Base-by-base conservation (phyloP, 1,139 yeast species). In the Nadsonia starkeyi-henricii region DNA sequence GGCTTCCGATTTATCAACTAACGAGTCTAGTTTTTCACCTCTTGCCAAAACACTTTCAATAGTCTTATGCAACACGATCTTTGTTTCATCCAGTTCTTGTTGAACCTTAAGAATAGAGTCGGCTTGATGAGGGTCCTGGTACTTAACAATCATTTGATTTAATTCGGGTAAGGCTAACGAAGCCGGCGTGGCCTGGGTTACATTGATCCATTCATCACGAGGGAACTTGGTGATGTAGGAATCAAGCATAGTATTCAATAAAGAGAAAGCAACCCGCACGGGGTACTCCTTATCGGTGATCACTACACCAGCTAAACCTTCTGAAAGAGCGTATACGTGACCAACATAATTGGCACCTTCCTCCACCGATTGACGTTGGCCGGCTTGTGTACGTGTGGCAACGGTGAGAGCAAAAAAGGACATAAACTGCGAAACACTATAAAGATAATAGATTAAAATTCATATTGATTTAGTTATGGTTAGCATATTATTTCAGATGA, bases 61-160 rank as follows among this genome's bases (percentile, higher is more conserved):
- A 45, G 97, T 88, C 71, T 91, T 88, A 69, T 91, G 97, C 61
- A 91, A 73, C 42, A 89, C 96, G 58, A 89, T 86, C 73, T 91
- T 93, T 43, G 98, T 91, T 63, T 93, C 98, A 67, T 93, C 98
- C 59, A 91, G 76, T 67, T 91, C 98, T 63, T 88, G 95, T 70
- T 93, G 98, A 39, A 91, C 98, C 66, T 83, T 85, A 95, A 91
- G 82, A 56, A 91, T 81, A 17, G 96, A 83, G 63, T 91, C 99
- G 0, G 98, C 97, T 69, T 91, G 96, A 41, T 83, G 75, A 21
- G 99, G 99, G 65, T 93, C 96, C 69, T 91, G 98, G 69, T 93
- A 91, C 62, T 85, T 85, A 58, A 73, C 69, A 57, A 93, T 69
- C 64, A 88, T 88, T 30, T 70, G 70, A 42, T 81, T 82, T 60